Base-by-base conservation (phyloP, 2,329 filamentous ascomycete species). In the Ceratocystis lukuohia region DNA sequence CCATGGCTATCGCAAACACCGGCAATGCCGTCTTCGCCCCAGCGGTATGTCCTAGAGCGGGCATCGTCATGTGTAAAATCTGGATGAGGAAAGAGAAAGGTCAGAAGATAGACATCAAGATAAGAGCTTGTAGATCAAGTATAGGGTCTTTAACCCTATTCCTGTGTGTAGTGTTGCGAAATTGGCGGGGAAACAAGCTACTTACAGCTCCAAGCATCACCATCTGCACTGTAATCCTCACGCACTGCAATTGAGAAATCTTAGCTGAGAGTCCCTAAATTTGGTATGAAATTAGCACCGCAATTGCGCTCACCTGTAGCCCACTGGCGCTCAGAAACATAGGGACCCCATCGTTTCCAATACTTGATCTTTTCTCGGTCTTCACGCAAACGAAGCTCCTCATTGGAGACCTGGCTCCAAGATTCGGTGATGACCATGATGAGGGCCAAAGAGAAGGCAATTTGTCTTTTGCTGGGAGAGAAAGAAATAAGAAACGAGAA, bases 281-380 rank as follows among this genome's bases (percentile, higher is more conserved):
- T 20, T n/a, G 46, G 12, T 6, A 12, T 50, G 25, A 28, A 62
- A 10, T 10, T 10, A 20, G 61, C 41, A 56, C 6, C 5, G 17
- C 7, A 65, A 30, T 22, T 30, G 57, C 15, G 65, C 83, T 74
- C 78, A 88, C 89, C 91, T 71, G 91, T 96, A 67, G 92, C 91
- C 93, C 93, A 96, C 79, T 96, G 92, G 74, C 92, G 82, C 79
- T 97, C 93, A 66, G 92, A 86, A 71, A 96, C 87, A 74, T 96
- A 97, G 28, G 92, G 88, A 66, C 93, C 93, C 91, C 92, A 96
- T 85, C 88, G 91, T 84, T 97, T 97, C 93, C 93, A 97, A 80
- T 97, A 97, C 76, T 90, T 93, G 70, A 78, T 83, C 70, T 87
- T 87, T 70, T 93, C 84, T 68, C 86, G 84, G 76, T 97, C 93